Conservation (phyloP, 2,329 filamentous ascomycete species). For the Penicillium digitatum region DNA sequence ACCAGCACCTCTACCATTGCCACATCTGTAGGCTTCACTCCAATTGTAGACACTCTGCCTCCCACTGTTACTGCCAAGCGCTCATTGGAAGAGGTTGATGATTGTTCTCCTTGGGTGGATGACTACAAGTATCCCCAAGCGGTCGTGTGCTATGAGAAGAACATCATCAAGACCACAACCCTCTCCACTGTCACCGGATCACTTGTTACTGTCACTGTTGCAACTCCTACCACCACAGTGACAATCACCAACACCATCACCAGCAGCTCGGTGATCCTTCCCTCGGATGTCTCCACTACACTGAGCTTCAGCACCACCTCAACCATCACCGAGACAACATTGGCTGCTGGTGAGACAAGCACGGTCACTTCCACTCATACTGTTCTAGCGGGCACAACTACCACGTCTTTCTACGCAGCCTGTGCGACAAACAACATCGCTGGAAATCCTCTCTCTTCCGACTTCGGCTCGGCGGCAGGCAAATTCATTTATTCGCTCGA, state of each 20-base stretch:
- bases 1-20: constrained; percentile 4
- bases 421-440: constrained; percentile 11
- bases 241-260: constrained; percentile 5
- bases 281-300: constrained; percentile 9
- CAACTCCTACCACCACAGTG: constrained; percentile 1
- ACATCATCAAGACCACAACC: constrained; percentile 6
- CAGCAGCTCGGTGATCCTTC: constrained; percentile 2
- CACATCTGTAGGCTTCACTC: background rate
- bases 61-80: background rate
- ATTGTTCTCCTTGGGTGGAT: background rate
- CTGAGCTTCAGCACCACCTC: constrained; percentile 8
- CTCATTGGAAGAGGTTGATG: background rate
- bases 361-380: background rate
- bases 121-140: constrained; percentile 6
- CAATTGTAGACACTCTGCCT: constrained; percentile 5
- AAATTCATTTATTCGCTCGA: background rate
- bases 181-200: background rate
- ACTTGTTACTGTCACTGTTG: background rate
- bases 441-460: constrained; percentile 1
- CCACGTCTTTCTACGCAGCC: constrained; percentile 1
- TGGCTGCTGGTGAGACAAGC: background rate
- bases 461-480: background rate
- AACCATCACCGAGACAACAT: constrained; percentile 2
- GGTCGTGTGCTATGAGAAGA: constrained; percentile 6
- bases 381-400: background rate